Evolutionary conservation across 331 rosid genomes (phyloP).

Genomic region (Phaseolus coccineus): DNA sequence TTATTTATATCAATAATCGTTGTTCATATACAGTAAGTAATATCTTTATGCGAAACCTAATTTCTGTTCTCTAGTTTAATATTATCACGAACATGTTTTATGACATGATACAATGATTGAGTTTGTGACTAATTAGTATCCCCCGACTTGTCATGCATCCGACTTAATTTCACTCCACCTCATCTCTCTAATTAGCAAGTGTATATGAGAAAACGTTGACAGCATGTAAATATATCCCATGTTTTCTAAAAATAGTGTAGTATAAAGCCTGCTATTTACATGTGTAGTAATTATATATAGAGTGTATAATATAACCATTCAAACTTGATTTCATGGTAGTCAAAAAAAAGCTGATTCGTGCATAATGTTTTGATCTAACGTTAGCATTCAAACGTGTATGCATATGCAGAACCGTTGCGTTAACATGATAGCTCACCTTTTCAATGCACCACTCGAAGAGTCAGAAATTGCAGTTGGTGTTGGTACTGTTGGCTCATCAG

Average conservation of each 20-base stretch:
- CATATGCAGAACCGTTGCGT: slow-evolving; percentile 72
- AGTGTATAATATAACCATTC: not conserved
- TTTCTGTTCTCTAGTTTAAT: not conserved
- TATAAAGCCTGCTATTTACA: not conserved
- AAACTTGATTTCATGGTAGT: not conserved
- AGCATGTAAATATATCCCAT: not conserved
- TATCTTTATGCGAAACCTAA: not conserved
- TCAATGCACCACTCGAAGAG: slow-evolving; percentile 70
- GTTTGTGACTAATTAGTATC: too few species aligned
- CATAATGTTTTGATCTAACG: slow-evolving; percentile 11
- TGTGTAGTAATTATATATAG: not conserved
- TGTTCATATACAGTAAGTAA: not conserved
- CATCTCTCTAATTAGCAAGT: not conserved
- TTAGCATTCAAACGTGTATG: slow-evolving; percentile 2
- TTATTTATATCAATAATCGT: not conserved
- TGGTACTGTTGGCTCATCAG: slow-evolving; percentile 87
- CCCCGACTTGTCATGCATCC: not conserved
- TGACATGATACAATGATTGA: too few species aligned
- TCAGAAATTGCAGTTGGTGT: slow-evolving; percentile 74
- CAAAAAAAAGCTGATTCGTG: not conserved
- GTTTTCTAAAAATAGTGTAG: not conserved
- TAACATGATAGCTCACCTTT: slow-evolving; percentile 85
- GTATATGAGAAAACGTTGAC: not conserved
- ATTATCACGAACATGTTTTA: not conserved
- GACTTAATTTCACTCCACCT: not conserved